Base-by-base conservation (phyloP, 306 rosid genomes). In the Styphnolobium japonicum region DNA sequence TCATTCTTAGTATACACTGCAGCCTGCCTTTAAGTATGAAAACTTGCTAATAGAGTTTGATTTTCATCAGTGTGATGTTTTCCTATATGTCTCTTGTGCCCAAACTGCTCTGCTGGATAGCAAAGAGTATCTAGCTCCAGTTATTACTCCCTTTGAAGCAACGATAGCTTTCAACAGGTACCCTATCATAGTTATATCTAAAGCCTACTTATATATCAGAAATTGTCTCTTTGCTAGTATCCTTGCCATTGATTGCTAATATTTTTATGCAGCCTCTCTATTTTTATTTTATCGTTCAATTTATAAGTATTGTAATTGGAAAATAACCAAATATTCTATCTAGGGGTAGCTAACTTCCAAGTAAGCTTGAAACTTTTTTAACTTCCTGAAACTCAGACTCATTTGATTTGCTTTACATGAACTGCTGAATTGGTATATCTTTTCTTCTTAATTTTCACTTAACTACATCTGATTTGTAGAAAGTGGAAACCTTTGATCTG, bases 121-220 rank as follows among this genome's bases (percentile, higher is more conserved):
- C 90, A 90, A 94, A 86, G 97, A 92, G 84, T 94, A 89, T 87
- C 83, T 94, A 48, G 93, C 98, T 85, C 98, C 97, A 9, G 93
- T 94, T 46, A 88, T 94, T 78, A 94, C 98, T 80, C 97, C 97
- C 67, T 94, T 88, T 46, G 98, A 92, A 89, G 97, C 98, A 43
- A 76, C 84, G 75, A 81, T 92, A 84, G 98, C 98, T 48, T 92
- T 92, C 89, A 88, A 82, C 92, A 92, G 98, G 98, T 94, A 90
- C 45, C 10, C 42, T 34, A 25, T 77, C 23, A 4, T 46, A 14
- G 34, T 37, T 31, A 7, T 46, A 46, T 73, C 36, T 11, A 33
- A 46, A 36, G 34, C 36, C 2, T 33, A 72, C 21, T 9, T 53
- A 48, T 67, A 29, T 31, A 27, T 66, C 8, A 16, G 10, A 42